Base-by-base conservation (phyloP, 495 filamentous ascomycete species). In the Xylaria nigripes region DNA sequence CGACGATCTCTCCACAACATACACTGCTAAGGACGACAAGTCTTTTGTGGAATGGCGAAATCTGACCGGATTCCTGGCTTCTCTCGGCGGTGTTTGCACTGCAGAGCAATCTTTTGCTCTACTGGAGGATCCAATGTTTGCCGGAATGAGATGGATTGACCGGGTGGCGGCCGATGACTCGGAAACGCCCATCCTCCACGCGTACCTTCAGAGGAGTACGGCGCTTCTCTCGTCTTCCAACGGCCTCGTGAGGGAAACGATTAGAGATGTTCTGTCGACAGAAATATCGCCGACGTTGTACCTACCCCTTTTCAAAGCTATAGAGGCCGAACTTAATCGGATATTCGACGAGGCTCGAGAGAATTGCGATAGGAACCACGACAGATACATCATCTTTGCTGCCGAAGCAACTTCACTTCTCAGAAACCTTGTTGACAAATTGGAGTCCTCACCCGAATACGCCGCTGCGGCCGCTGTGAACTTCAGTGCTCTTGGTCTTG, bases 81-180 rank as follows among this genome's bases (percentile, higher is more conserved):
- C 81, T 2, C 69, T 85, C 30, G 82, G 81, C n/a, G 82, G 82
- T 4, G 74, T 77, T 48, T 85, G 82, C 62, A 82, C 81, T n/a
- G 79, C 82, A 4, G 77, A 82, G 51, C 75, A 80, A 58, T 71
- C 74, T 50, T 58, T 70, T 48, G 43, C 43, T 32, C 62, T 70
- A 30, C 60, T 74, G 13, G 81, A 83, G 52, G 82, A 85, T 50
- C 67, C 77, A 24, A 70, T 75, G 5, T 66, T 82, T 41, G 72
- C 74, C 18, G 81, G 81, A 15, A 62, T 84, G 8, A 70, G 72
- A 50, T 85, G 82, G 82, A 85, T 85, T 54, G 80, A 83, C 63
- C 70, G 79, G 29, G 63, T 82, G 22, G 76, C 78, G 10, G 74
- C 77, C 6, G 82, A 82, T 34, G 77, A 73, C 42, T 71, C 77